Conservation (phyloP, 1,284 basidiomycete species). For the Ustilago cynodontis region DNA sequence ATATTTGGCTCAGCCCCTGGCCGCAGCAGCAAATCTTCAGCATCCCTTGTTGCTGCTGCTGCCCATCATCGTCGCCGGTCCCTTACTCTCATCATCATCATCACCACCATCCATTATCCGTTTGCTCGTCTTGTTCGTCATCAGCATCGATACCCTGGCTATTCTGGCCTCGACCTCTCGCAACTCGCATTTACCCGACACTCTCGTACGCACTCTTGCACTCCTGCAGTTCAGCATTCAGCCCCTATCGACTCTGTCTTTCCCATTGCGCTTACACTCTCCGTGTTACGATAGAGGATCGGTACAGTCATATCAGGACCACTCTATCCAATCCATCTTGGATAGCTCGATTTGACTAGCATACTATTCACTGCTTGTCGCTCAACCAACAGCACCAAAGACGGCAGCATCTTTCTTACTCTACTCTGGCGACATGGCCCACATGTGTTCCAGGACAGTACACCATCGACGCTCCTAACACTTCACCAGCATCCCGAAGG, state of each 20-base stretch:
- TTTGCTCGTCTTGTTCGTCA: neutral
- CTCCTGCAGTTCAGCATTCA: conserved; percentile 4
- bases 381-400: neutral
- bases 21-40: conserved; percentile 9
- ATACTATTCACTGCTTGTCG: neutral
- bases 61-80: too few species aligned
- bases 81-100: neutral
- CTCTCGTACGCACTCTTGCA: neutral
- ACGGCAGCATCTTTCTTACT: neutral
- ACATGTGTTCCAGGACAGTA: neutral
- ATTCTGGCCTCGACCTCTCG: neutral
- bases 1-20: conserved; percentile 6
- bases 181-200: neutral
- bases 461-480: neutral
- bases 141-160: conserved; percentile 2
- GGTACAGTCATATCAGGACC: neutral
- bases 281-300: too few species aligned
- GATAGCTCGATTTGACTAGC: neutral
- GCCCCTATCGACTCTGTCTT: neutral
- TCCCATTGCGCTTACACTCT: neutral
- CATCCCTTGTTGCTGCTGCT: neutral
- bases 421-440: conserved; percentile 2
- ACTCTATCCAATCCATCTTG: neutral
- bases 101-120: conserved; percentile 3
- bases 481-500: too few species aligned